Base-by-base conservation (phyloP, 148 eudicot genomes). In the Vaccinium corymbosum region DNA sequence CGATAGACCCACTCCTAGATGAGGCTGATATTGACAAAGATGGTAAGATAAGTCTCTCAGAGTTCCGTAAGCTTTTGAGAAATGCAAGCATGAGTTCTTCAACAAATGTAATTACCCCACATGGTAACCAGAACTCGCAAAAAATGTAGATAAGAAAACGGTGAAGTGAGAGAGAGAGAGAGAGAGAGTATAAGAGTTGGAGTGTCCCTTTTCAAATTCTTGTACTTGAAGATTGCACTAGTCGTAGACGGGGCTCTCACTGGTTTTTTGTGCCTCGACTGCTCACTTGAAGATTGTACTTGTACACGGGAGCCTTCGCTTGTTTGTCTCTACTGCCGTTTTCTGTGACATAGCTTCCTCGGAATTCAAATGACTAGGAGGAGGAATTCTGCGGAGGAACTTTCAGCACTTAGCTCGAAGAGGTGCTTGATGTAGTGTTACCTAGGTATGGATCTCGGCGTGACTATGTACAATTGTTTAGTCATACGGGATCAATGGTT, bases 21-120 rank as follows among this genome's bases (percentile, higher is more conserved):
- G 99, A 94, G 87, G 98, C 98, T 10, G 99, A 94, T 81, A 86
- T 94, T 7, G 99, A 96, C 91, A 93, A 84, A 84, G 99, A 96
- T 35, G 99, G 98, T 51, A 94, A 81, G 87, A 96, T 96, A 86
- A 94, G 98, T 91, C 88, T 96, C 52, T 79, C 91, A 9, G 98
- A 96, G 79, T 96, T 96, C 84, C 90, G 95, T 38, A 93, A 91
- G 85, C 98, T 96, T 61, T 77, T 96, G 87, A 93, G 97, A 90
- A 94, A 94, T 20, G 97, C 97, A 16, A 96, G 98, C 90, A 81
- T 91, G 84, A 88, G 91, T 81, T 86, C 87, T 50, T 25, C 96
- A 46, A 86, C 91, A 83, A 89, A 70, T 0, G 72, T 87, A 52
- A 48, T 70, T 76, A 89, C 90, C 72, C 90, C 89, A 11, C 27